Conservation (phyloP, 305 asterid species). For the Andrographis paniculata region DNA sequence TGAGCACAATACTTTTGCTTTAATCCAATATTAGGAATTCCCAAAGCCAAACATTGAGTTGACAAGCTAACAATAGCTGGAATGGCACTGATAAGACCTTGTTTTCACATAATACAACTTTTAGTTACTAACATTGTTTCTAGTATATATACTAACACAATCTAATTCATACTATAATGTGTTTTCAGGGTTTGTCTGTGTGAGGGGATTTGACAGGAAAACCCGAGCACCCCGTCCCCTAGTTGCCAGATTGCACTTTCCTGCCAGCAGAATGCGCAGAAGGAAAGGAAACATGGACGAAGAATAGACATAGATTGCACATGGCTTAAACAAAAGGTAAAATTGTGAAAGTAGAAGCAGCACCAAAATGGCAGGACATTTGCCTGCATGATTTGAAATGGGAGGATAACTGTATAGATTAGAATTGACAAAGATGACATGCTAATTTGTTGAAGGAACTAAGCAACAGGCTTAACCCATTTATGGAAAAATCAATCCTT, state of each 20-base stretch:
- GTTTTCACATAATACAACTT: too few relatives aligned
- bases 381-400: conserved; percentile 22
- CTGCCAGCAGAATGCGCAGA: conserved; percentile 66
- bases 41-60: too few relatives aligned
- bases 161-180: not conserved
- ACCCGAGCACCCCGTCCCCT: conserved; percentile 87
- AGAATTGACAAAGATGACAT: not conserved
- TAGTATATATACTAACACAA: too few relatives aligned
- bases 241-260: conserved; percentile 81
- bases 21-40: not conserved
- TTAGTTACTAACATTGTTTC: too few relatives aligned
- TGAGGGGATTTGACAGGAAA: conserved; percentile 80
- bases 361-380: not conserved
- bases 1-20: too few relatives aligned
- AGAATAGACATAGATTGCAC: conserved; percentile 14
- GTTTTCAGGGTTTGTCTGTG: conserved; percentile 79
- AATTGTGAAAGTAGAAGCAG: conserved; percentile 11
- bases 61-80: not conserved
- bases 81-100: too few relatives aligned
- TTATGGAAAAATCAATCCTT: too few relatives aligned
- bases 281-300: conserved; percentile 49
- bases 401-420: conserved; percentile 17
- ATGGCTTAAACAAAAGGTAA: conserved; percentile 11
- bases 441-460: not conserved
- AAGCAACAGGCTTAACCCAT: too few relatives aligned